Evolutionary conservation across 306 rosid species (phyloP), one percentile per base, ranked within the genome.

Genomic region (Vigna angularis): DNA sequence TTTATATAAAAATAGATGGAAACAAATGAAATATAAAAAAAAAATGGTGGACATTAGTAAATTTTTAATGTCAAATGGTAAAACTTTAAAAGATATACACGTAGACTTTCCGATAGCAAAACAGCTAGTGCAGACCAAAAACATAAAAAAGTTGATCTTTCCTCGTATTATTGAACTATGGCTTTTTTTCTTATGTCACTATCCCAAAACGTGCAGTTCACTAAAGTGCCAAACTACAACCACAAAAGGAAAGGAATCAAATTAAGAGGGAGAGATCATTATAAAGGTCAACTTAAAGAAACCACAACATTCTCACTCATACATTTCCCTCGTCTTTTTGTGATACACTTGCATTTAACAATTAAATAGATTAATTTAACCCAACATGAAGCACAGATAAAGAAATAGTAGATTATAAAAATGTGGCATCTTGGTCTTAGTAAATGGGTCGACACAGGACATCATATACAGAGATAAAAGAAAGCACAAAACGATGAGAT

Each of bases 161-260:
- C 72, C 58, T 82, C 24, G 63, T 76, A 62, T 76, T 62, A 45
- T 56, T 64, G 47, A 70, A 42, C 14, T 52, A 42, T 22, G 75
- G 57, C 18, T 72, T 72, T 51, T 51, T 72, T 58, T 26, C 57
- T 69, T 63, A 70, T 45, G 86, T 80, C 93, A 15, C 75, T 74
- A 48, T 89, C 85, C 59, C 67, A 42, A 76, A 76, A 62, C 78
- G 70, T 75, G 81, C 84, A 34, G 0, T 80, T 70, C 53, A 48
- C 78, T 40, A 81, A 45, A 74, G 53, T 63, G 40, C 68, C 63
- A 58, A 66, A 66, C 66, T 30, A 80, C 61, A 75, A 72, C 67
- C 81, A 65, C 77, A 57, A 30, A 48, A 83, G 78, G 62, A 76
- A 63, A 48, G 70, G 69, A 72, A 80, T 57, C 78, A 38, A 63